Evolutionary conservation across 495 filamentous ascomycete genomes (phyloP).

Genomic region (Neurospora africana): DNA sequence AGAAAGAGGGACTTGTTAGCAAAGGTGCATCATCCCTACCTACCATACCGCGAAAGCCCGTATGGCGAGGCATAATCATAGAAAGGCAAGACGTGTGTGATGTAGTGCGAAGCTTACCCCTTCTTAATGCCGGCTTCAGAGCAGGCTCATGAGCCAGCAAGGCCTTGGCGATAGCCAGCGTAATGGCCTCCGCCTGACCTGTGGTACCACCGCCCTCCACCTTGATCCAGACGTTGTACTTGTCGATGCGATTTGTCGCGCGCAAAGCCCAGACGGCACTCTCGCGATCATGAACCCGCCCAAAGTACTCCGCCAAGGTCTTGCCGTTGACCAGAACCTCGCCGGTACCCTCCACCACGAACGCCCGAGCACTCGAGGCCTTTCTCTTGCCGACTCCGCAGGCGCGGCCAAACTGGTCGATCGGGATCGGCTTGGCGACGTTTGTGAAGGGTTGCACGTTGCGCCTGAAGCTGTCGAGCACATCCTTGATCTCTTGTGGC

Average conservation of each 20-base stretch:
- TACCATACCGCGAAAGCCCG: not conserved
- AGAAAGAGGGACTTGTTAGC: not conserved
- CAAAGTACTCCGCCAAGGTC: conserved; percentile 65
- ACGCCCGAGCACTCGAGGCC: conserved; percentile 69
- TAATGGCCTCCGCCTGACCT: conserved; percentile 91
- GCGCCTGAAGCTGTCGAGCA: conserved; percentile 61
- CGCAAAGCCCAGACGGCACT: conserved; percentile 87
- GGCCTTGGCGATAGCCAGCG: conserved; percentile 82
- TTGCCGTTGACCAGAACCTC: conserved; percentile 86
- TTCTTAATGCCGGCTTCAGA: conserved; percentile 75
- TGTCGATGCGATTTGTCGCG: conserved; percentile 72
- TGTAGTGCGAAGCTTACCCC: conserved; percentile 52
- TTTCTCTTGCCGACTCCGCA: conserved; percentile 77
- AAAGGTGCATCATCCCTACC: not conserved
- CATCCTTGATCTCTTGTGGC: conserved; percentile 52
- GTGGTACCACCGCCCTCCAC: conserved; percentile 81
- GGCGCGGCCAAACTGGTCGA: conserved; percentile 68
- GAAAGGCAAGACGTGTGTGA: not conserved
- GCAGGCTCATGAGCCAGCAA: conserved; percentile 82
- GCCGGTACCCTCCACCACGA: conserved; percentile 82
- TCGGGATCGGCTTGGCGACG: conserved; percentile 38
- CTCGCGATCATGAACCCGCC: conserved; percentile 84
- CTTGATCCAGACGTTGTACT: conserved; percentile 91
- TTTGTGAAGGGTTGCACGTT: conserved; percentile 60
- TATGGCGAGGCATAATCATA: not conserved